Evolutionary conservation across 805 yeast species (phyloP).

Genomic region (Wickerhamiella occidentalis): DNA sequence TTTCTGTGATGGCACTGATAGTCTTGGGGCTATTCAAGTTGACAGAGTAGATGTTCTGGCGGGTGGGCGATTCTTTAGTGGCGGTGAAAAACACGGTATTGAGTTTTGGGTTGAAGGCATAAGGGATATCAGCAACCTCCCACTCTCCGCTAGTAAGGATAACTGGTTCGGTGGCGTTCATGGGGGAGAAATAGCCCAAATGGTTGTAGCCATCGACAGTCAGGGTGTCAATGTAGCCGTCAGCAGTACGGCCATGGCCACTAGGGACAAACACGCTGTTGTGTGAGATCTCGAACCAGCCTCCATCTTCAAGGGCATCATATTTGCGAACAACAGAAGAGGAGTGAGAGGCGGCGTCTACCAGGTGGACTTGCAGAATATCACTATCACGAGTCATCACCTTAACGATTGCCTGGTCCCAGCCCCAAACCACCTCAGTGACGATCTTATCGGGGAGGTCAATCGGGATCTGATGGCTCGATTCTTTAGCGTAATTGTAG

Average conservation of each 20-base stretch:
- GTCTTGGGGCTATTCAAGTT: slow-evolving; percentile 36
- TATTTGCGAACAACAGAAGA: slow-evolving; percentile 36
- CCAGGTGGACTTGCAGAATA: slow-evolving; percentile 42
- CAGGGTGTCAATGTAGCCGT: slow-evolving; percentile 71
- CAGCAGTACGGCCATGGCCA: slow-evolving; percentile 33
- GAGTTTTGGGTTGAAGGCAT: slow-evolving; percentile 35
- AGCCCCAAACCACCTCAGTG: slow-evolving; percentile 64
- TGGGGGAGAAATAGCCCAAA: slow-evolving; percentile 73
- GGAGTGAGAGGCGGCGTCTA: slow-evolving; percentile 33
- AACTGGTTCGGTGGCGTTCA: slow-evolving; percentile 40
- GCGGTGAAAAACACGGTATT: slow-evolving; percentile 54
- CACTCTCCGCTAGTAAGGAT: slow-evolving; percentile 67
- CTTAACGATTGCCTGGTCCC: slow-evolving; percentile 39
- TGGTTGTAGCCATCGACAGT: slow-evolving; percentile 46
- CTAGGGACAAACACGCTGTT: slow-evolving; percentile 48
- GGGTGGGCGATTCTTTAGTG: slow-evolving; percentile 66
- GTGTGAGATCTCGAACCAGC: slow-evolving; percentile 72
- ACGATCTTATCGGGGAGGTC: slow-evolving; percentile 35
- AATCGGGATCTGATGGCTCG: slow-evolving; percentile 18
- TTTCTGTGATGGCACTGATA: slow-evolving; percentile 40
- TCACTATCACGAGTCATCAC: slow-evolving; percentile 58
- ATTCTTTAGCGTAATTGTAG: slow-evolving; percentile 29
- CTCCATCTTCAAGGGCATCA: slow-evolving; percentile 34
- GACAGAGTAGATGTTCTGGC: slow-evolving; percentile 71
- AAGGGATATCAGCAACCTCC: slow-evolving; percentile 76